phyloP scores from a whole-genome alignment of 75 land plant species.

The Cunninghamia lanceolata region DNA sequence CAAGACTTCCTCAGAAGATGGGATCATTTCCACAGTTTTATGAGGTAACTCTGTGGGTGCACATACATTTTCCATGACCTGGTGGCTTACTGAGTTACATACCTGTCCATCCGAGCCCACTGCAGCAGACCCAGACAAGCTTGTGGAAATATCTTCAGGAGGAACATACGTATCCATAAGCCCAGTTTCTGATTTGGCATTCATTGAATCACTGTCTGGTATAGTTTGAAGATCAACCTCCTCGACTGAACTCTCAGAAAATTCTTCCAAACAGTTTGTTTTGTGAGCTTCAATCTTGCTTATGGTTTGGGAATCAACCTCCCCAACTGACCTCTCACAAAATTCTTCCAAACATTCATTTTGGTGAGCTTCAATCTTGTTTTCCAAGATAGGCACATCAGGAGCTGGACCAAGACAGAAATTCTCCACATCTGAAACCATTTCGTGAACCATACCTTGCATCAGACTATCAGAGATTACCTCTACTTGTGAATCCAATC shows the following conservation, averaged over 20 bases:
- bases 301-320: neutral
- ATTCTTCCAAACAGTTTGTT: neutral
- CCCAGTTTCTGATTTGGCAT: conserved; percentile 5
- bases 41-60: neutral
- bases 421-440: neutral
- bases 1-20: conserved; percentile 5
- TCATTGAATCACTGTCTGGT: conserved; percentile 1
- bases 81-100: neutral
- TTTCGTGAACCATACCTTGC: conserved; percentile 10
- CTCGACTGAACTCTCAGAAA: neutral
- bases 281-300: neutral
- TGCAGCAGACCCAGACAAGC: neutral
- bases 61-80: neutral
- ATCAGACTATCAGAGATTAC: conserved; percentile 14
- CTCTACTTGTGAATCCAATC: conserved; percentile 16
- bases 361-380: neutral
- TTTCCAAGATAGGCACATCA: neutral
- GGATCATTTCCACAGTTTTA: neutral
- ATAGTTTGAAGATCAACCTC: neutral
- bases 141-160: neutral
- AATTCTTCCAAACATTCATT: neutral
- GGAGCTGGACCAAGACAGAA: neutral
- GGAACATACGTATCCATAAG: neutral
- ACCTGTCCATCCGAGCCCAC: conserved; percentile 5
- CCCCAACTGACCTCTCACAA: neutral